A percentile compares a stretch with the other conserved stretches of the same genome.
Conservation (phyloP, 83 land plant species). For the Picea abies region DNA sequence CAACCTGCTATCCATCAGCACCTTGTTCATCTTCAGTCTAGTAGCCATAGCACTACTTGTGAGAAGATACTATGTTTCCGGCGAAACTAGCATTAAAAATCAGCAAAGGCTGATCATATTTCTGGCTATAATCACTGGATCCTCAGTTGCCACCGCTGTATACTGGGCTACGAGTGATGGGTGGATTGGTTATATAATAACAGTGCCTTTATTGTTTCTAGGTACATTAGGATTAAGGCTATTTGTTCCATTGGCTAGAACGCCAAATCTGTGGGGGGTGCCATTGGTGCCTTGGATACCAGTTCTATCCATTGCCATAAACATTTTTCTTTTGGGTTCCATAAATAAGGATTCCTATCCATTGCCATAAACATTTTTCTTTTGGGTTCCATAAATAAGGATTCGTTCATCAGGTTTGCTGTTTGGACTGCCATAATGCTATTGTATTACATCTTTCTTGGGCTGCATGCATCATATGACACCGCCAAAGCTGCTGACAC, state of each 20-base stretch:
- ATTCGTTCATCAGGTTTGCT: conserved; percentile 74
- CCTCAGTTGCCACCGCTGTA: conserved; percentile 64
- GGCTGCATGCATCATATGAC: conserved; percentile 92
- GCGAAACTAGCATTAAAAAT: conserved; percentile 15
- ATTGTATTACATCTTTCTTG: conserved; percentile 79
- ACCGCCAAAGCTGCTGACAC: conserved; percentile 44
- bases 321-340: too few relatives aligned
- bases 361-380: conserved; percentile 86
- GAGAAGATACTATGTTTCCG: conserved; percentile 64
- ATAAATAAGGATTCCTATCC: too few relatives aligned
- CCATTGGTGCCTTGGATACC: conserved; percentile 98
- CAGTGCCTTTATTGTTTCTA: conserved; percentile 68
- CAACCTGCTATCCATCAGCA: conserved; percentile 73
- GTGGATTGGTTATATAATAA: conserved; percentile 70
- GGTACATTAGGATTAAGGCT: conserved; percentile 51
- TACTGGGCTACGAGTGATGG: conserved; percentile 66
- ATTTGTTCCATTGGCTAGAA: conserved; percentile 62
- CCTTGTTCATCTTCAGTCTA: conserved; percentile 82
- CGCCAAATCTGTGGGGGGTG: conserved; percentile 88
- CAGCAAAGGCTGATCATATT: conserved; percentile 26
- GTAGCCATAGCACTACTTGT: conserved; percentile 80
- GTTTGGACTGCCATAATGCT: conserved; percentile 75
- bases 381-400: conserved; percentile 74
- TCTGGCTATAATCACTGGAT: conserved; percentile 44
- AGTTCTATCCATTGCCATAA: conserved; percentile 69